These are phyloP conservation scores for Leccinum subgranulosum DNA, from an alignment of 768 basidiomycete genomes.

Conservation along the genomic window DNA sequence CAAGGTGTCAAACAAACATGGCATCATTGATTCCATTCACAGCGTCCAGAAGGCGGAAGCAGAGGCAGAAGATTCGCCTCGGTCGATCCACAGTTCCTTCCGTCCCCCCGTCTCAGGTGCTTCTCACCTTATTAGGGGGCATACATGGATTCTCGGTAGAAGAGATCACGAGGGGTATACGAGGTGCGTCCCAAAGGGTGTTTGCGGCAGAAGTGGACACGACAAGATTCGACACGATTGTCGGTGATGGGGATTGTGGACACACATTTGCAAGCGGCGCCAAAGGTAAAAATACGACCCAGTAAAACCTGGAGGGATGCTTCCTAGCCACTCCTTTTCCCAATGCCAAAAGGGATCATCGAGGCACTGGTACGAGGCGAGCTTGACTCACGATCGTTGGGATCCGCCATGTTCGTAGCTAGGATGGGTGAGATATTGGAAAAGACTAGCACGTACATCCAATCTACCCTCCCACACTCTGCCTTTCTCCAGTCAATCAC, in stretches of 20 bases:
- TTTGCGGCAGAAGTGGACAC: conserved; percentile 44
- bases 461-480: conserved; percentile 10
- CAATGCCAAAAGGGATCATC: conserved; percentile 25
- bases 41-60: background rate
- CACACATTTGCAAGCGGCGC: conserved; percentile 53
- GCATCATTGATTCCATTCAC: background rate
- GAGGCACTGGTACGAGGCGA: conserved; percentile 28
- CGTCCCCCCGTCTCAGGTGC: background rate
- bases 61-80: conserved; percentile 5
- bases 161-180: conserved; percentile 10
- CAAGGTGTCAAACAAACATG: no score
- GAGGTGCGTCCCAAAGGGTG: conserved; percentile 39
- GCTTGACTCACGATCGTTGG: conserved; percentile 5
- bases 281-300: conserved; percentile 1
- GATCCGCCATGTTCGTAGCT: conserved; percentile 24
- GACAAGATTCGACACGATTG: conserved; percentile 56
- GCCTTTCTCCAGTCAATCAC: background rate
- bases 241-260: conserved; percentile 65
- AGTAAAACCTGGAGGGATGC: no score
- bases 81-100: conserved; percentile 1
- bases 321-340: no score
- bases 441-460: conserved; percentile 46
- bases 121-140: background rate
- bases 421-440: conserved; percentile 43
- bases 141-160: conserved; percentile 11